Conservation (phyloP, 2,329 filamentous ascomycete genomes). For the Rhinocladiella mackenziei region DNA sequence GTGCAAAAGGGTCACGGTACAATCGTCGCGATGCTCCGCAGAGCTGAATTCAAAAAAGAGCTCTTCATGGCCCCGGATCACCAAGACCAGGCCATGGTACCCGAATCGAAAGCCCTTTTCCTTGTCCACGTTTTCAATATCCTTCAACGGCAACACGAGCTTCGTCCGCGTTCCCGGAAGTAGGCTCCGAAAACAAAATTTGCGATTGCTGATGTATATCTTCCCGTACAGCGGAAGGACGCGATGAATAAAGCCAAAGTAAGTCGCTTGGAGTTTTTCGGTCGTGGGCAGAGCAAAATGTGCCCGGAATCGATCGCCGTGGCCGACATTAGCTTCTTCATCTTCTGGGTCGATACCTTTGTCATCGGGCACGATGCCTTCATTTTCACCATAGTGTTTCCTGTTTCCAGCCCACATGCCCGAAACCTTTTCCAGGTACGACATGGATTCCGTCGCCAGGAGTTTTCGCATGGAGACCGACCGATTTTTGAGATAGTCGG, state of each 20-base stretch:
- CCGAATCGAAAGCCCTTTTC: slow-evolving; percentile 92
- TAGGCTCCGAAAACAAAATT: slow-evolving; percentile 89
- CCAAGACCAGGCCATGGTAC: slow-evolving; percentile 85
- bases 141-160: slow-evolving; percentile 81
- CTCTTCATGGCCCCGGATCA: slow-evolving; percentile 90
- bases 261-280: slow-evolving; percentile 81
- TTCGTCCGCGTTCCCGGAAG: slow-evolving; percentile 87
- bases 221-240: slow-evolving; percentile 93
- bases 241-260: slow-evolving; percentile 86
- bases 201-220: slow-evolving; percentile 83
- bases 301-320: slow-evolving; percentile 69
- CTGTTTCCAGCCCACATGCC: slow-evolving; percentile 93
- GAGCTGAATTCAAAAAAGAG: slow-evolving; percentile 90
- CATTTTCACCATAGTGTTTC: slow-evolving; percentile 78
- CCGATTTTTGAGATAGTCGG: slow-evolving; percentile 73
- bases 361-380: slow-evolving; percentile 65
- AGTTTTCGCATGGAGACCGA: slow-evolving; percentile 77
- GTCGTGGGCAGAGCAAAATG: slow-evolving; percentile 85
- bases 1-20: slow-evolving; percentile 73
- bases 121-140: slow-evolving; percentile 90
- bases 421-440: slow-evolving; percentile 92
- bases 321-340: slow-evolving; percentile 50
- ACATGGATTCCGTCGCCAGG: slow-evolving; percentile 86
- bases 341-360: slow-evolving; percentile 53
- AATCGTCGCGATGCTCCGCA: slow-evolving; percentile 78